Evolutionary conservation across 495 filamentous ascomycete species (phyloP).

Genomic region (Daldinia vernicosa): DNA sequence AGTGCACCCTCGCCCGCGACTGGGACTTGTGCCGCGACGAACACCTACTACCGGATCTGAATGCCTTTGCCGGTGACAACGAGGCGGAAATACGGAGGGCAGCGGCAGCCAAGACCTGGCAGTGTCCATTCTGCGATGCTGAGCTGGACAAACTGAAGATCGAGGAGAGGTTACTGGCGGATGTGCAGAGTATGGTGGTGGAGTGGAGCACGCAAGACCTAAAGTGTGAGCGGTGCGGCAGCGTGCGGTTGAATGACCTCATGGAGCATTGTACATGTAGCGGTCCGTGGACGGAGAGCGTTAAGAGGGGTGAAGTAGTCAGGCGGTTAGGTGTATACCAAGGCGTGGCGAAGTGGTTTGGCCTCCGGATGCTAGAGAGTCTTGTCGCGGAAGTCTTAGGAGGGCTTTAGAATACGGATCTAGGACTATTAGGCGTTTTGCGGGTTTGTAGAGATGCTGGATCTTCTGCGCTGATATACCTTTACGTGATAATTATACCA

Average conservation of each 20-base stretch:
- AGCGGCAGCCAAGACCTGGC: conserved; percentile 67
- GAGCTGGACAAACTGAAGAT: conserved; percentile 79
- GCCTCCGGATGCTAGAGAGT: conserved; percentile 77
- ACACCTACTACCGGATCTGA: conserved; percentile 70
- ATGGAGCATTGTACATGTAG: conserved; percentile 96
- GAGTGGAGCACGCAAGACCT: conserved; percentile 92
- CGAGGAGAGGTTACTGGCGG: conserved; percentile 83
- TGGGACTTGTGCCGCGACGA: conserved; percentile 95
- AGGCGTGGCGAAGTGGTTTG: conserved; percentile 79
- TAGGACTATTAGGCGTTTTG: background rate
- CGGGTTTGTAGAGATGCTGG: background rate
- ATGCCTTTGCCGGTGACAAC: conserved; percentile 24
- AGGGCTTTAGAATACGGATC: conserved; percentile 41
- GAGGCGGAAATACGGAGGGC: conserved; percentile 43
- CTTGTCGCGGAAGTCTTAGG: conserved; percentile 71
- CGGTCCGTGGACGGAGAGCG: conserved; percentile 78
- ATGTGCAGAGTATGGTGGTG: conserved; percentile 75
- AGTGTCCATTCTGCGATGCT: conserved; percentile 77
- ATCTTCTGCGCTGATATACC: background rate
- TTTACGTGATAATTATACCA: background rate
- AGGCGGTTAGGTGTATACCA: conserved; percentile 72
- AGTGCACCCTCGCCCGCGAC: conserved; percentile 87
- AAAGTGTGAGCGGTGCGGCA: conserved; percentile 76
- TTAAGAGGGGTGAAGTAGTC: conserved; percentile 73
- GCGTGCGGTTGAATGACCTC: conserved; percentile 84